phyloP scores from a whole-genome alignment of 495 filamentous ascomycete species.

The Penicillium atrosanguineum region DNA sequence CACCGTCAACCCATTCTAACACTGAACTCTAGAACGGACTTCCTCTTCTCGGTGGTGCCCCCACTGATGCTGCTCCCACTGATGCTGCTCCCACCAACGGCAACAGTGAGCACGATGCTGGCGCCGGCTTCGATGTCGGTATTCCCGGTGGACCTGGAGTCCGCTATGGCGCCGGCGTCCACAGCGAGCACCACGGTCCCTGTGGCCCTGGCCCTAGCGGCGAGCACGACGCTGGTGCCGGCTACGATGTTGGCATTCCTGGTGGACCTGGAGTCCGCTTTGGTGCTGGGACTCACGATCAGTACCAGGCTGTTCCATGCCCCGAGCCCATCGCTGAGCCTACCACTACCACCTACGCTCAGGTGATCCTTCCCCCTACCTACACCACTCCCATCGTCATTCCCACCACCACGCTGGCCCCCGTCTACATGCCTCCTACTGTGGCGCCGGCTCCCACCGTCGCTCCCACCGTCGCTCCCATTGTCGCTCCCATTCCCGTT shows the following conservation, averaged over 20 bases:
- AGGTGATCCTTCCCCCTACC: constrained; percentile 15
- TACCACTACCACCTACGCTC: constrained; percentile 15
- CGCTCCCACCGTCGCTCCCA: too few species aligned
- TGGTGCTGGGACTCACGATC: constrained; percentile 20
- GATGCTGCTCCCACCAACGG: constrained; percentile 15
- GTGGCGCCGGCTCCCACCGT: neutral
- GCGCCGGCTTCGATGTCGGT: constrained; percentile 23
- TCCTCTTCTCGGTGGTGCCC: constrained; percentile 13
- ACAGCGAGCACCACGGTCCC: constrained; percentile 16
- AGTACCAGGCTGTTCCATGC: constrained; percentile 21
- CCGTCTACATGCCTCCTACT: constrained; percentile 9
- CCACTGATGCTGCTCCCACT: constrained; percentile 7
- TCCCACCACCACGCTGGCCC: constrained; percentile 18
- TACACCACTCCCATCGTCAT: constrained; percentile 21
- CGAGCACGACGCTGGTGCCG: constrained; percentile 19
- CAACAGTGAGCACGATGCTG: constrained; percentile 28
- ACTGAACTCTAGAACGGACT: constrained; percentile 6
- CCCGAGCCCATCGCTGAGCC: constrained; percentile 18
- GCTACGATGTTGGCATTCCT: constrained; percentile 29
- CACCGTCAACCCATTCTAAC: neutral
- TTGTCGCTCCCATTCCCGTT: too few species aligned
- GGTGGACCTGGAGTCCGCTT: constrained; percentile 27
- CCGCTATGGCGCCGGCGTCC: constrained; percentile 18
- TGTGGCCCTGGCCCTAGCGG: constrained; percentile 19
- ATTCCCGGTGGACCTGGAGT: constrained; percentile 32